Percentiles rank a stretch among this genome's conserved stretches.
Conservation (phyloP, 2,329 filamentous ascomycete species). For the Blastomyces parvus region DNA sequence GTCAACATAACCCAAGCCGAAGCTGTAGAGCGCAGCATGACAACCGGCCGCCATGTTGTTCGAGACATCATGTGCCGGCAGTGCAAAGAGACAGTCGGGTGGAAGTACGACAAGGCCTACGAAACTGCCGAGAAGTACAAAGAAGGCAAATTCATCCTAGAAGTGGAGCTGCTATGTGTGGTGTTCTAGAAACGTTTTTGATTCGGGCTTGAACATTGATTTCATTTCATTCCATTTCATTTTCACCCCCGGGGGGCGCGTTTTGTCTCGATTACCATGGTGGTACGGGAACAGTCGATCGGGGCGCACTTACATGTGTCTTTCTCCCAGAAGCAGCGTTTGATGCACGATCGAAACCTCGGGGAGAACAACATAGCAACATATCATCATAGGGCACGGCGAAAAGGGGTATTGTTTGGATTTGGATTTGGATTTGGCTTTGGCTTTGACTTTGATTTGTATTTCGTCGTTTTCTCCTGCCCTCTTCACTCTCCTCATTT, state of each 20-base stretch:
- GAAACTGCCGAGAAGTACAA: constrained; percentile 94
- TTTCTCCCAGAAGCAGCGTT: background rate
- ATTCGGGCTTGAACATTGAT: background rate
- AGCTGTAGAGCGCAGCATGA: constrained; percentile 94
- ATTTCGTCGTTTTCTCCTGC: background rate
- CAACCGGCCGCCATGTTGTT: constrained; percentile 87
- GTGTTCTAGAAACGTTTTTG: constrained; percentile 44
- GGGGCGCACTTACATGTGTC: background rate
- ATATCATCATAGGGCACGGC: background rate
- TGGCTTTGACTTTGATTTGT: background rate
- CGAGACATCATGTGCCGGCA: constrained; percentile 86
- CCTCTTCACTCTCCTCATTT: background rate
- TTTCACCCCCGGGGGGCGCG: background rate
- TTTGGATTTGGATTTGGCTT: too few relatives aligned
- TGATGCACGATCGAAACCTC: background rate
- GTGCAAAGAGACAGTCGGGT: constrained; percentile 87
- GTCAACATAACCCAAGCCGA: constrained; percentile 79
- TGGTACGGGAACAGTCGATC: background rate
- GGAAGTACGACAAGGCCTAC: constrained; percentile 98
- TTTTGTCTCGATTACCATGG: background rate
- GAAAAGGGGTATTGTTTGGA: constrained; percentile 2
- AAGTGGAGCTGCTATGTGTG: constrained; percentile 81
- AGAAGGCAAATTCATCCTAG: constrained; percentile 95
- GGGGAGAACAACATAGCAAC: background rate
- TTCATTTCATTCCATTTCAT: background rate